Evolutionary conservation across 2,329 filamentous ascomycete genomes (phyloP), one percentile per base, ranked within the genome.

Genomic region (Cytospora piceae): DNA sequence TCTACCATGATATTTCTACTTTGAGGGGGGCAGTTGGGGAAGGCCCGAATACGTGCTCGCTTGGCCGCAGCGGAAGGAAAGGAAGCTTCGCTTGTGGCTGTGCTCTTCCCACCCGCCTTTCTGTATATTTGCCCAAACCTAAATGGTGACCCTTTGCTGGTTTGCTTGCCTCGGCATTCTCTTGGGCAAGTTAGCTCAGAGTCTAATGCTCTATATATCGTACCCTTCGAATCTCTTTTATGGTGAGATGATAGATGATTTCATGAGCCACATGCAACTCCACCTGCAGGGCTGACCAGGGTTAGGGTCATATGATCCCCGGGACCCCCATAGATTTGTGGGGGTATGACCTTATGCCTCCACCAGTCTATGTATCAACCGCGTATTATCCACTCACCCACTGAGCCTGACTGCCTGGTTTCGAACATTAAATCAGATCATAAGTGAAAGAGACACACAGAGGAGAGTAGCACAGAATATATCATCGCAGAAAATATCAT

Each of bases 41-140:
- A 22, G 12, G 22, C 39, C 39, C 4, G 20, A n/a, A 42, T 42
- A n/a, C 20, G 20, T n/a, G 17, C 4, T 12, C 39, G 17, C 39
- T 6, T 37, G 34, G 34, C 34, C 34, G 34, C 34, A 37, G 34
- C 34, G 34, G 51, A 31, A 17, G 46, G 49, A 29, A 32, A 51
- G 46, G 22, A 49, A 39, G 32, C 32, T 34, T 56, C 51, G 15
- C 22, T 29, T 52, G 60, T 62, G 60, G 60, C 60, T 62, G 60
- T 62, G 60, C n/a, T 32, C n/a, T n/a, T 12, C 24, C 22, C 37
- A 42, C 17, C 39, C 11, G 39, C 20, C 39, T 7, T 42, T 42
- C 8, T 37, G 12, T 15, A 37, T 37, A 2, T 34, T 37, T 37
- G 34, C 34, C 3, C 14, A 14, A 14, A 37, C 12, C 34, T 37